phyloP scores from a whole-genome alignment of 257 asterid genomes.

The Penstemon newberryi region DNA sequence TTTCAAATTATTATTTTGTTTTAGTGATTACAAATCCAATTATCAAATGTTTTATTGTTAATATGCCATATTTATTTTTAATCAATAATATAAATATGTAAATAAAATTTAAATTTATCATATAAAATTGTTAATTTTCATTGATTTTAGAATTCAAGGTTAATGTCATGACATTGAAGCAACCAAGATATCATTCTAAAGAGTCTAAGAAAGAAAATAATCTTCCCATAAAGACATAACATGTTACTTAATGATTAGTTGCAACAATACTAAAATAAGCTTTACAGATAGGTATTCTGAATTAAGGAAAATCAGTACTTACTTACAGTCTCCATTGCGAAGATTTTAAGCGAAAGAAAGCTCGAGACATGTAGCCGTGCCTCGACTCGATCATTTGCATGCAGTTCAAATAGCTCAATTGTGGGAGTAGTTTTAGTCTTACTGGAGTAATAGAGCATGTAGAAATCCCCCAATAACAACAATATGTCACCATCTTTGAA shows the following conservation, averaged over 20 bases:
- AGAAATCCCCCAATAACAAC: constrained; percentile 34
- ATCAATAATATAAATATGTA: too few relatives aligned
- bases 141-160: too few relatives aligned
- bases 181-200: too few relatives aligned
- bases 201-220: too few relatives aligned
- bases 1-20: too few relatives aligned
- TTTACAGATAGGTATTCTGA: neutral
- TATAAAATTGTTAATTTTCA: too few relatives aligned
- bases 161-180: too few relatives aligned
- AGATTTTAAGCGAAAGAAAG: constrained; percentile 35
- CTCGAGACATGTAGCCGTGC: constrained; percentile 31
- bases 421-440: constrained; percentile 12
- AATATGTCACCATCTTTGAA: constrained; percentile 44
- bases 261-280: neutral
- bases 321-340: constrained; percentile 20
- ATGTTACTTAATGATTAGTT: neutral
- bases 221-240: too few relatives aligned
- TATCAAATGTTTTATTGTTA: too few relatives aligned
- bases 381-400: neutral
- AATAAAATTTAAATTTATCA: too few relatives aligned
- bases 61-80: too few relatives aligned
- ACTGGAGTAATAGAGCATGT: constrained; percentile 32
- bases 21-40: too few relatives aligned
- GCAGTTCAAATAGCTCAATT: neutral
- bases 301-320: neutral